Base-by-base conservation (phyloP, 495 filamentous ascomycete genomes). In the Neurospora sp. region DNA sequence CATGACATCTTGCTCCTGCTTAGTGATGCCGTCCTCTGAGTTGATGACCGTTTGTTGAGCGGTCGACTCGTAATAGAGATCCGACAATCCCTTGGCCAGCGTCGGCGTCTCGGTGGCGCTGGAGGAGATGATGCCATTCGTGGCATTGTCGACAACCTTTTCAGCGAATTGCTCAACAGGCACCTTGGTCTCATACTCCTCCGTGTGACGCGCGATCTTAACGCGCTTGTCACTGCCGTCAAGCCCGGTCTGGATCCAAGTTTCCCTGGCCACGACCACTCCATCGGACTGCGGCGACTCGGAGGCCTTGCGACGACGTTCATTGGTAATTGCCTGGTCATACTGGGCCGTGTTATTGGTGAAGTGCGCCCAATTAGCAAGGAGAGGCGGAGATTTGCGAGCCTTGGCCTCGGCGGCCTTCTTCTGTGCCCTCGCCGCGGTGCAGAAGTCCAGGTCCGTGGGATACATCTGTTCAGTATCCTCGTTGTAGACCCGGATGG, bases 401-500 rank as follows among this genome's bases (percentile, higher is more conserved):
- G 70, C 22, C 53, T 69, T 71, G 37, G 72, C 45, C 69, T 74
- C 65, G 31, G 22, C 38, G 40, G 48, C 38, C 70, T 74, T 73
- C 72, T 73, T 73, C 41, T 65, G 38, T 3, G 70, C 45, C 12
- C 38, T 70, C 42, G 76, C 77, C 73, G 75, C 78, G 4, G 75
- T 81, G 71, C 77, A 81, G 44, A 80, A 79, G 73, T 84, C 80
- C 9, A 82, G 74, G 9, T 98, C 96, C 0, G 96, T 99, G 71
- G 89, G 86, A 3, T 96, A 92, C 76, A 97, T 88, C 78, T 98
- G 93, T 83, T 96, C 88, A 4, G 90, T 87, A 20, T 94, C 92
- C 40, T 87, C 78, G 4, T 78, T 79, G 76, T 97, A 98, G 4
- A 84, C 77, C 76, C 85, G 90, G 14, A 97, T 84, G 69, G 93